A percentile compares a stretch with the other conserved stretches of the same genome.
Evolutionary conservation across 2,329 filamentous ascomycete genomes (phyloP).

Genomic region (Arthrobotrys sphaeroides): DNA sequence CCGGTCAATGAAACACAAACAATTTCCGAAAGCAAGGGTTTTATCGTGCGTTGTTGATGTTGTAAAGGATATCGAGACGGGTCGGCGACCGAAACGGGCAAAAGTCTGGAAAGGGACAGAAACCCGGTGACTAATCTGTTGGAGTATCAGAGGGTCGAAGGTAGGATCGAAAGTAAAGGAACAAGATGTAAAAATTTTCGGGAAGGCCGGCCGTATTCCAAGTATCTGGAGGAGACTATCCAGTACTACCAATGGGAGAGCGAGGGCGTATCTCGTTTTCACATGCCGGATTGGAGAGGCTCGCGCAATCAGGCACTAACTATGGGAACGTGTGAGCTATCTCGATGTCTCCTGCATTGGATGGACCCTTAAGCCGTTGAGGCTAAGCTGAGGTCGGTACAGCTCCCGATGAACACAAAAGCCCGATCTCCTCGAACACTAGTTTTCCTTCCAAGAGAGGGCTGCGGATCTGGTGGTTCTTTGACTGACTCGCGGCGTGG

Average conservation of each 20-base stretch:
- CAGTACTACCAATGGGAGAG: background rate
- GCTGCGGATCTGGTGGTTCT: background rate
- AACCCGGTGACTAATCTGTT: constrained; percentile 16
- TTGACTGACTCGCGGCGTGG: background rate
- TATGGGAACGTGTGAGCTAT: background rate
- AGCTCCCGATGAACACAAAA: constrained; percentile 34
- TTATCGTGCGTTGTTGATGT: constrained; percentile 22
- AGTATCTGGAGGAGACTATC: background rate
- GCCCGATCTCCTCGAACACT: background rate
- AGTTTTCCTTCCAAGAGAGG: background rate
- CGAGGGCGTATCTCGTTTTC: constrained; percentile 24
- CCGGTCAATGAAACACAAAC: background rate
- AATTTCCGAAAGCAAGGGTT: background rate
- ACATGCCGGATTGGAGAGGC: constrained; percentile 26
- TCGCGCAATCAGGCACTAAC: constrained; percentile 17
- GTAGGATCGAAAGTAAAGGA: no score
- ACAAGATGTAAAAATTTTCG: constrained; percentile 8
- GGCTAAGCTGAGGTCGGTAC: constrained; percentile 28
- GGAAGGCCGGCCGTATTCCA: background rate
- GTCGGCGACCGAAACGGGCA: constrained; percentile 18
- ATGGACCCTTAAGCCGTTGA: constrained; percentile 5
- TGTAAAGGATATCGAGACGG: constrained; percentile 22
- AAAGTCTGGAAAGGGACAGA: constrained; percentile 25
- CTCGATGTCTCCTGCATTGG: background rate
- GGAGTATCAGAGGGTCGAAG: constrained; percentile 3